Conservation (phyloP, 2,329 filamentous ascomycete genomes). For the Phialemonium atrogriseum region DNA sequence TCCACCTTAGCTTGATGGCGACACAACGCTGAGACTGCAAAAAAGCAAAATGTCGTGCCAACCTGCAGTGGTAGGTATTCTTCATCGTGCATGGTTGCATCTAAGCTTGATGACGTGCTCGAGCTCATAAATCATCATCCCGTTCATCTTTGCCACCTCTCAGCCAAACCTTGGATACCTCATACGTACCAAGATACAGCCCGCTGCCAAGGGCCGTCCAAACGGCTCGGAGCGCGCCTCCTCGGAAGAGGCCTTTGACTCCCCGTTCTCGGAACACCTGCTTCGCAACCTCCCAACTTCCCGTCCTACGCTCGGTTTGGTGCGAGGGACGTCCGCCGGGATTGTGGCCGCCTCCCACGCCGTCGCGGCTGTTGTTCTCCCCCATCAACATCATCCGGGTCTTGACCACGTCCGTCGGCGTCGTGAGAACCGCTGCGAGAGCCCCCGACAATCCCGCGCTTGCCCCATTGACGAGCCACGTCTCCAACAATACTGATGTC, state of each 20-base stretch:
- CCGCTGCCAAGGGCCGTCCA: constrained; percentile 83
- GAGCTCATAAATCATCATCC: too few species aligned
- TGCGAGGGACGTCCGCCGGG: constrained; percentile 9
- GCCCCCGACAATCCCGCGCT: constrained; percentile 69
- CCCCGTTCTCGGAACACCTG: constrained; percentile 62
- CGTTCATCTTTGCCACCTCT: constrained; percentile 33
- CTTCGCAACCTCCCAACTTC: constrained; percentile 51
- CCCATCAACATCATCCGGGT: constrained; percentile 72
- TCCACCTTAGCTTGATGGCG: too few species aligned
- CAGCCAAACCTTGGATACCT: constrained; percentile 64
- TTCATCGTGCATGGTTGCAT: too few species aligned
- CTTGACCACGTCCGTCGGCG: constrained; percentile 84
- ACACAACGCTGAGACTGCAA: too few species aligned
- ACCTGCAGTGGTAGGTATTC: too few species aligned
- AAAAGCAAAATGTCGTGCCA: too few species aligned
- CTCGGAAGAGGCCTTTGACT: constrained; percentile 66
- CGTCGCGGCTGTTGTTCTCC: constrained; percentile 18
- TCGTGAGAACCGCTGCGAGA: constrained; percentile 72
- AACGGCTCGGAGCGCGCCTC: constrained; percentile 60
- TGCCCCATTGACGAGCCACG: constrained; percentile 60
- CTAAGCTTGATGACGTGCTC: too few species aligned
- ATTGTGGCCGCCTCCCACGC: constrained; percentile 16
- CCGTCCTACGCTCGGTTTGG: constrained; percentile 25
- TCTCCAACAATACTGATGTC: constrained; percentile 44
- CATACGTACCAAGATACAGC: constrained; percentile 79